Evolutionary conservation across 345 rosid genomes (phyloP), one percentile per base, ranked within the genome.

Genomic region (Arabidopsis arenosa): DNA sequence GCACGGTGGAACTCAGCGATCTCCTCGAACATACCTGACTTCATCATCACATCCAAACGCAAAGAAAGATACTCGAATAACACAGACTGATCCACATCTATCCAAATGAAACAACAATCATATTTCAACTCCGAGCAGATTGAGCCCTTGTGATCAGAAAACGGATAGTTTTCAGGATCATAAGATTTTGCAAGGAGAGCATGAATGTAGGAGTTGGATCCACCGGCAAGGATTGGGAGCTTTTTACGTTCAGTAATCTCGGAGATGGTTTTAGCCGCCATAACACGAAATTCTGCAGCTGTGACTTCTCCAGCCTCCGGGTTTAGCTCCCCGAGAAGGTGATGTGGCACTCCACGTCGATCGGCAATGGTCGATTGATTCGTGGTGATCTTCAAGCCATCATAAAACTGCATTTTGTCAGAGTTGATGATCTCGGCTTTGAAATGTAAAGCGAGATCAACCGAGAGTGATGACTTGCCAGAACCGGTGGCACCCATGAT

Each of bases 141-240:
- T 1, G 4, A 7, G 1, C 54, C 40, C 1, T 15, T 60, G 2
- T 45, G 63, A 18, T 9, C 26, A 51, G 17, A 85, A 86, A 32
- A 61, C 61, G 3, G 86, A 74, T 41, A 81, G 68, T 43, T 83
- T 84, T 57, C 71, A 56, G 3, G 43, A 73, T 71, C 58, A 14
- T 14, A 40, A 1, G 80, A 14, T 5, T 70, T 77, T 9, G 84
- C 83, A 7, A 87, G 67, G 32, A 89, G 77, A 39, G 90, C 85
- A 45, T 91, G 87, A 9, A 89, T 74, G 79, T 83, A 89, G 0
- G 95, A 87, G 80, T 89, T 89, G 26, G 95, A 91, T 48, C 97
- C 97, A 33, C 97, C 97, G 7, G 81, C 91, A 23, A 89, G 71
- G 60, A 91, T 67, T 7, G 97, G 95, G 62, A 84, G 84, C 68